A percentile compares a stretch with the other conserved stretches of the same genome.
Conservation (phyloP, 1,284 basidiomycete species). For the Apiotrichum porosum region DNA sequence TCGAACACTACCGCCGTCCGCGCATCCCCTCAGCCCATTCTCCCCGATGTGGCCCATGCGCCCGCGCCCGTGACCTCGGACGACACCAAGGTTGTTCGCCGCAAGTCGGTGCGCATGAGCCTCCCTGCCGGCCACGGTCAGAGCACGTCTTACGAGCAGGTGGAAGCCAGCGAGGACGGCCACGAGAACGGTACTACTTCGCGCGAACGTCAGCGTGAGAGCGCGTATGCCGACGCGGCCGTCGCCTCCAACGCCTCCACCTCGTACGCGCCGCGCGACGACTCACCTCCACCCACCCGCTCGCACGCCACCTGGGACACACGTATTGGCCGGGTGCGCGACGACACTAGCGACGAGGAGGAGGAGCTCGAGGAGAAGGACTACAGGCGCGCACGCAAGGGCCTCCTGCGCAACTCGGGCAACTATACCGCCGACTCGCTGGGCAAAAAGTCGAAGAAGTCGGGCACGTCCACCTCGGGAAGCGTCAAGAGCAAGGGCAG, state of each 20-base stretch:
- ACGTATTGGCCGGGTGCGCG: slow-evolving; percentile 40
- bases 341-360: slow-evolving; percentile 43
- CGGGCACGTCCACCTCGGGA: neutral
- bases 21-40: neutral
- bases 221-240: slow-evolving; percentile 3
- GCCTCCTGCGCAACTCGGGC: slow-evolving; percentile 7
- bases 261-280: neutral
- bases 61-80: neutral
- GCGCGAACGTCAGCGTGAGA: slow-evolving; percentile 2
- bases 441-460: slow-evolving; percentile 5
- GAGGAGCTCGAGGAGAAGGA: slow-evolving; percentile 28
- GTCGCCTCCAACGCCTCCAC: neutral
- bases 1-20: neutral
- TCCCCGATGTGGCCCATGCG: neutral
- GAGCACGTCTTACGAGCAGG: too few relatives aligned
- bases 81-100: slow-evolving; percentile 14
- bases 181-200: neutral
- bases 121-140: slow-evolving; percentile 25
- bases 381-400: slow-evolving; percentile 31
- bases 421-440: neutral
- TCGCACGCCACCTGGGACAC: slow-evolving; percentile 30
- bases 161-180: neutral
- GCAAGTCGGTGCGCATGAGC: slow-evolving; percentile 45
- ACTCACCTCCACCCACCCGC: slow-evolving; percentile 4
- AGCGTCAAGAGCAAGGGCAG: slow-evolving; percentile 14